A percentile compares a stretch with the other conserved stretches of the same genome.
Conservation (phyloP, 805 yeast species). For the Scheffersomyces stipitis region DNA sequence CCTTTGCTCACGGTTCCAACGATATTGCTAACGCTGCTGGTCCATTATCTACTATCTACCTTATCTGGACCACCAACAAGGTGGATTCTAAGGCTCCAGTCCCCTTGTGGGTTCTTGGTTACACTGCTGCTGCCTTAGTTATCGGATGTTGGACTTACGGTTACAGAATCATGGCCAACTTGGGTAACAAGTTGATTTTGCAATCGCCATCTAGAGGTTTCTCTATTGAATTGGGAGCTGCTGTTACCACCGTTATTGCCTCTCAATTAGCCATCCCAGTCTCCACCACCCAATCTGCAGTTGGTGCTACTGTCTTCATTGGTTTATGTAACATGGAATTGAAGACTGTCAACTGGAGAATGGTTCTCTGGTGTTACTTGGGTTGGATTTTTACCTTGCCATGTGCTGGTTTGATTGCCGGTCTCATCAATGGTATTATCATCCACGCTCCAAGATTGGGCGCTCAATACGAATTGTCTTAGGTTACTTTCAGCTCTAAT, state of each 20-base stretch:
- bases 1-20: slow-evolving; percentile 81
- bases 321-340: slow-evolving; percentile 69
- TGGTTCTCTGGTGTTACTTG: slow-evolving; percentile 66
- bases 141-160: slow-evolving; percentile 73
- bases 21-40: slow-evolving; percentile 80
- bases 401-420: slow-evolving; percentile 70
- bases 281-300: slow-evolving; percentile 77
- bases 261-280: slow-evolving; percentile 70
- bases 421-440: slow-evolving; percentile 61
- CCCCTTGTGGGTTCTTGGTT: slow-evolving; percentile 71
- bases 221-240: slow-evolving; percentile 75
- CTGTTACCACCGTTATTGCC: slow-evolving; percentile 72
- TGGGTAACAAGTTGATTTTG: slow-evolving; percentile 72
- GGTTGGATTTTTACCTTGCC: slow-evolving; percentile 79
- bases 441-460: slow-evolving; percentile 59
- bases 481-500: background rate
- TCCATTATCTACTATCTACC: slow-evolving; percentile 66
- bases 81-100: slow-evolving; percentile 51
- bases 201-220: slow-evolving; percentile 82
- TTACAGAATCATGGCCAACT: slow-evolving; percentile 64
- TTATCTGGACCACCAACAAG: slow-evolving; percentile 56
- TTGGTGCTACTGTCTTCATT: slow-evolving; percentile 75
- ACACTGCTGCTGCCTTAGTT: slow-evolving; percentile 64
- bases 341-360: slow-evolving; percentile 72
- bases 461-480: slow-evolving; percentile 16